Conservation (phyloP, 2,329 filamentous ascomycete genomes). For the Fusarium sterilihyphosum region DNA sequence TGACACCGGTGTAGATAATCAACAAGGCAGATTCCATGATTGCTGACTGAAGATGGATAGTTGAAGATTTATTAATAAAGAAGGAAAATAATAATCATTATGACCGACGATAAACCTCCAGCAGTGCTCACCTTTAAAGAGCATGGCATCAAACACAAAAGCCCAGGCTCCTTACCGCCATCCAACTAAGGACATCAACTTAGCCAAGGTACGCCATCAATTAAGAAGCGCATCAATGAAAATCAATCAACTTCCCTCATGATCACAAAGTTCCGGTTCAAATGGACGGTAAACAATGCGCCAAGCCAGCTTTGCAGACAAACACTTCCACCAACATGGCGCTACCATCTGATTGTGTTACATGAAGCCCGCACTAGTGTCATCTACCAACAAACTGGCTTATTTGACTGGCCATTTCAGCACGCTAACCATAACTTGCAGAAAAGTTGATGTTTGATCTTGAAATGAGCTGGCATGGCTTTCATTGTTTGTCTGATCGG, state of each 20-base stretch:
- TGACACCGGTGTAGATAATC: accelerated
- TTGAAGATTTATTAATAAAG: too few relatives aligned
- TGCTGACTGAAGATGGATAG: too few relatives aligned
- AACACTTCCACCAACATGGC: background rate
- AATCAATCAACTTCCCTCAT: accelerated
- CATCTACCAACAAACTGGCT: background rate
- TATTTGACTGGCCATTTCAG: background rate
- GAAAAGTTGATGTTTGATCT: accelerated
- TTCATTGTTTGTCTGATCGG: background rate
- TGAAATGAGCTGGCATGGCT: too few relatives aligned
- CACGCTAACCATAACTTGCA: background rate
- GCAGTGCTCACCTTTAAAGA: background rate
- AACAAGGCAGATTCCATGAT: background rate
- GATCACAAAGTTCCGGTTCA: accelerated
- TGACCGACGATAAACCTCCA: too few relatives aligned
- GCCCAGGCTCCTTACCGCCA: background rate
- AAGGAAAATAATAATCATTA: too few relatives aligned
- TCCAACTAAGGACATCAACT: background rate
- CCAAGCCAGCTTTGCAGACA: background rate
- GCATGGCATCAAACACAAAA: accelerated
- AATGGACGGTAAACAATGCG: accelerated
- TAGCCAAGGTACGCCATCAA: background rate
- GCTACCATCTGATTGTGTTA: background rate
- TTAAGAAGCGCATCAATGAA: too few relatives aligned
- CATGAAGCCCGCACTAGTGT: background rate